A percentile compares a stretch with the other conserved stretches of the same genome.
Evolutionary conservation across 305 asterid species (phyloP).

Genomic region (Solanum hybrid): DNA sequence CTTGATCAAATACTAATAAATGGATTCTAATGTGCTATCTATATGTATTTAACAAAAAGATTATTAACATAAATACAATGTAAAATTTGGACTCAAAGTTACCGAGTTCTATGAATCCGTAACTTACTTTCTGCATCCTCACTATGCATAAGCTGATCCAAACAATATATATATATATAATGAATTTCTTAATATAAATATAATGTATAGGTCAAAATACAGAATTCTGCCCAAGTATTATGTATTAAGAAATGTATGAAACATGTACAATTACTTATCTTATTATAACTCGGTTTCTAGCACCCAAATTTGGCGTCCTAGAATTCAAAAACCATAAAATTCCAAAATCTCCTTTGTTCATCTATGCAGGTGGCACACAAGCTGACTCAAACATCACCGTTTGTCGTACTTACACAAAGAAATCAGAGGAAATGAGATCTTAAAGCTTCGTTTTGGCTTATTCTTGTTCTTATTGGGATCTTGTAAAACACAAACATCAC

Average conservation of each 20-base stretch:
- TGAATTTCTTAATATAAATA: neutral
- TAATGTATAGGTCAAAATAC: neutral
- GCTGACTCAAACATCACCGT: neutral
- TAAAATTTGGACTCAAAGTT: neutral
- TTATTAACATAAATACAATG: neutral
- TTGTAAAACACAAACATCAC: slow-evolving; percentile 22
- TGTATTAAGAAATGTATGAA: neutral
- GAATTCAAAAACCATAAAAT: neutral
- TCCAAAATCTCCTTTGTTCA: neutral
- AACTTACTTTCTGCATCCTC: neutral
- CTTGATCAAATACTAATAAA: neutral
- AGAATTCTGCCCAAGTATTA: neutral
- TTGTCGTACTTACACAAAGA: neutral
- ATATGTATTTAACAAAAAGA: neutral
- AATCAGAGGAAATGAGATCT: neutral
- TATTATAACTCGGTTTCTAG: neutral
- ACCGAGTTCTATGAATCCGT: neutral
- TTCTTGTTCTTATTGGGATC: neutral
- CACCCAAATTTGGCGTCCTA: neutral
- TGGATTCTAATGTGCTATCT: neutral
- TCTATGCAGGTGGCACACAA: neutral
- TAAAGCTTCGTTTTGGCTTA: neutral
- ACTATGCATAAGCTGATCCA: neutral
- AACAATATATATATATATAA: neutral
- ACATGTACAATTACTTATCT: neutral